phyloP scores from a whole-genome alignment of 2,329 filamentous ascomycete genomes.

The Phyllosticta ampelicida region DNA sequence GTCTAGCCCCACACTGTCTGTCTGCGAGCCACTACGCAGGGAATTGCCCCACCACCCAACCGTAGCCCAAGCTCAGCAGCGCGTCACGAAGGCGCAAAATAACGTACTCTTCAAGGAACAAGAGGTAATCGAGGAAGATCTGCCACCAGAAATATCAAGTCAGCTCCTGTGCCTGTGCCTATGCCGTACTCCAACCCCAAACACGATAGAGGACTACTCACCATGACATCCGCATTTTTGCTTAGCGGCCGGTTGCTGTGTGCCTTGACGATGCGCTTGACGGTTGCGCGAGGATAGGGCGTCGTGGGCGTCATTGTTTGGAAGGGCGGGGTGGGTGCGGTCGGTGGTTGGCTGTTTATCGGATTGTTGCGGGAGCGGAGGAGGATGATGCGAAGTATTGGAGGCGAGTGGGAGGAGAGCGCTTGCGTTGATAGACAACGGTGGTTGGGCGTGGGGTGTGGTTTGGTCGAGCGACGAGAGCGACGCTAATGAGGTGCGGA shows the following conservation, averaged over 20 bases:
- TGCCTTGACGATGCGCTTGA: slow-evolving; percentile 85
- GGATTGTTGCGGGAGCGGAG: not conserved
- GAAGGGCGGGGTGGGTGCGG: slow-evolving; percentile 15
- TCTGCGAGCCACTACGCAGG: too few species aligned
- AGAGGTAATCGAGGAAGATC: slow-evolving; percentile 76
- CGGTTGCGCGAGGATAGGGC: slow-evolving; percentile 69
- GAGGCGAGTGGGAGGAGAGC: too few species aligned
- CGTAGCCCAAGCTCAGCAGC: too few species aligned
- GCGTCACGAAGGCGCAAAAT: too few species aligned
- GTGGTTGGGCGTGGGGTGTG: slow-evolving; percentile 7
- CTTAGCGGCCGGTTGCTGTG: slow-evolving; percentile 70
- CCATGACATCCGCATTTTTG: slow-evolving; percentile 78
- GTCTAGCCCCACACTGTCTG: too few species aligned
- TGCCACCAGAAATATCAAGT: slow-evolving; percentile 25
- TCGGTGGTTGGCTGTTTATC: not conserved
- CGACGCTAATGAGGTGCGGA: too few species aligned
- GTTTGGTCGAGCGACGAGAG: too few species aligned
- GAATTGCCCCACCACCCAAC: too few species aligned
- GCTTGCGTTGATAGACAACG: not conserved
- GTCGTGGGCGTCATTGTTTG: slow-evolving; percentile 53
- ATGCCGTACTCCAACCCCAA: too few species aligned
- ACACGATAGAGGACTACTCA: too few species aligned
- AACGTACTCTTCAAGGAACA: slow-evolving; percentile 60
- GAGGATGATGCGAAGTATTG: too few species aligned
- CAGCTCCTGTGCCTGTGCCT: not conserved